phyloP scores from a whole-genome alignment of 2,329 filamentous ascomycete genomes.

The Colletotrichum gigasporum region DNA sequence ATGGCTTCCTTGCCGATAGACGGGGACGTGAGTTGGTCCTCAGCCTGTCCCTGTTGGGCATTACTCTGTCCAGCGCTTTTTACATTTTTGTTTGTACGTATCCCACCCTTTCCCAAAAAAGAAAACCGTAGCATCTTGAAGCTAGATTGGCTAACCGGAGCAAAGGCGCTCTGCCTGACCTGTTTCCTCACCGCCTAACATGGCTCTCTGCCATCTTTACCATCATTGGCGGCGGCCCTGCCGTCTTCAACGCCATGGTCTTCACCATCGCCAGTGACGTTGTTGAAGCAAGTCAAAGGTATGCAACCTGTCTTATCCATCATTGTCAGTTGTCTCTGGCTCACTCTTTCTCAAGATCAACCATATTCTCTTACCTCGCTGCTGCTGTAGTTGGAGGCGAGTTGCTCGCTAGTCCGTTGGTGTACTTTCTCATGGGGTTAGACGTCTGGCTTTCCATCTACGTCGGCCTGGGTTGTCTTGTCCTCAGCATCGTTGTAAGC shows the following conservation, averaged over 20 bases:
- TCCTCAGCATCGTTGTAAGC: slow-evolving; percentile 10
- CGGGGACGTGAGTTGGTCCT: slow-evolving; percentile 32
- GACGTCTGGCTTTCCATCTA: slow-evolving; percentile 29
- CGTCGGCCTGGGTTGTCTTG: slow-evolving; percentile 19
- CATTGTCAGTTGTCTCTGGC: background rate
- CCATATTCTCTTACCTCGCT: slow-evolving; percentile 32
- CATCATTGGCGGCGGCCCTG: slow-evolving; percentile 34
- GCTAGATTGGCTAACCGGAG: background rate
- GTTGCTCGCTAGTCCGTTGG: slow-evolving; percentile 32
- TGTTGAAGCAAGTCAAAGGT: slow-evolving; percentile 8
- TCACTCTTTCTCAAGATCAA: slow-evolving; percentile 24
- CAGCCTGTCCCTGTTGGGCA: slow-evolving; percentile 24
- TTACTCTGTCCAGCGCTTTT: no score
- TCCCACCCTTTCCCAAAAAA: no score
- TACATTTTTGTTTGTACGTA: no score
- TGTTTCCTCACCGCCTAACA: slow-evolving; percentile 29
- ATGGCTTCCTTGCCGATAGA: slow-evolving; percentile 33
- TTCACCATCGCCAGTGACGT: slow-evolving; percentile 30
- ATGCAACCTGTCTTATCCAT: background rate
- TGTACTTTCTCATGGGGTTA: slow-evolving; percentile 30
- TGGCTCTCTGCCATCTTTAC: slow-evolving; percentile 31
- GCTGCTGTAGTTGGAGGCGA: slow-evolving; percentile 27
- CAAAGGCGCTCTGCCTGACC: slow-evolving; percentile 25
- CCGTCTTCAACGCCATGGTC: slow-evolving; percentile 33
- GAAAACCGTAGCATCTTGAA: no score